phyloP scores from a whole-genome alignment of 108 stramenopile species.

The Fragilariopsis cylindrus region DNA sequence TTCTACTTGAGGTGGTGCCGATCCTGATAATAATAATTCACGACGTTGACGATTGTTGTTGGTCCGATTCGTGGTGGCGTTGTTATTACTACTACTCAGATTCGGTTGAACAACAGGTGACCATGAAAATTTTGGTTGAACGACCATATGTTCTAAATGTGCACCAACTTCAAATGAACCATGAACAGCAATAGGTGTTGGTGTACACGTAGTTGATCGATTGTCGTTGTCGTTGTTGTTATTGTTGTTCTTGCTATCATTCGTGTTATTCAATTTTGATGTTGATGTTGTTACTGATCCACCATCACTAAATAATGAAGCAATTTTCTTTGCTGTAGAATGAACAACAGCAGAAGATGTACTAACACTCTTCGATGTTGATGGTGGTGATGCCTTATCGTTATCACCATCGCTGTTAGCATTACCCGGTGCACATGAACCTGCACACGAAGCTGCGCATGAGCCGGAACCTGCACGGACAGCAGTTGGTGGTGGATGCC shows the following conservation, averaged over 20 bases:
- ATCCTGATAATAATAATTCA: constrained; percentile 20
- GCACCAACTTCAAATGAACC: constrained; percentile 70
- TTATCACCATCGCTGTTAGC: background rate
- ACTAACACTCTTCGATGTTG: background rate
- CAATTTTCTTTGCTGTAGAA: background rate
- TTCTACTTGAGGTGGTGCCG: constrained; percentile 29
- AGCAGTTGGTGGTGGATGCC: constrained; percentile 27
- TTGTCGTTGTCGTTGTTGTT: no score
- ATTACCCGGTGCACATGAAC: no score
- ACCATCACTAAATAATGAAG: background rate
- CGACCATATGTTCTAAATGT: constrained; percentile 50
- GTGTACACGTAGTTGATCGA: background rate
- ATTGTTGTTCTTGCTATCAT: background rate
- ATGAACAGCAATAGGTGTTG: constrained; percentile 28
- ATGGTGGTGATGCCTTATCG: background rate
- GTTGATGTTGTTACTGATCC: background rate
- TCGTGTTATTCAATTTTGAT: background rate
- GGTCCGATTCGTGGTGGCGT: background rate
- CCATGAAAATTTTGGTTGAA: constrained; percentile 82
- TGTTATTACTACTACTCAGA: background rate
- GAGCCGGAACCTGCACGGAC: no score
- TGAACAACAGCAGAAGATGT: background rate
- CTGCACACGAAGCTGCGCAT: no score
- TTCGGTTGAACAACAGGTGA: constrained; percentile 46
- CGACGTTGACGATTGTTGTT: background rate